Evolutionary conservation across 345 rosid genomes (phyloP), one percentile per base, ranked within the genome.

Genomic region (Iberis pinnata): DNA sequence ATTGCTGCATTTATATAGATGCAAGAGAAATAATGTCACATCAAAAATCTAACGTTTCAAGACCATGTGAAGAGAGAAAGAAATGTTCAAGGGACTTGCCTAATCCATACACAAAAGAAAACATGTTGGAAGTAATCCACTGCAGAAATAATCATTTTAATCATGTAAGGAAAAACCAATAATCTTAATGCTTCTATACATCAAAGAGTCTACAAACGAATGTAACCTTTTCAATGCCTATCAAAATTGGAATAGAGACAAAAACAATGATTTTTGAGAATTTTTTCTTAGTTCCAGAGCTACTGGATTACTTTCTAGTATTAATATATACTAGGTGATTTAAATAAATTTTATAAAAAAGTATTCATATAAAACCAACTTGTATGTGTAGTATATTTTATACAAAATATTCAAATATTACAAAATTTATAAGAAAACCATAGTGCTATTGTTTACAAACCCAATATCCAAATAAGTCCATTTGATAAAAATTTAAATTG

Each of bases 231-330:
- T 83, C 83, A 50, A 80, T 75, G 65, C 67, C 43, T 67, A 74
- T 61, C 56, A 78, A 73, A 40, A 80, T 35, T 37, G 90, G 90
- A 67, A 80, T 59, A 20, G 78, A 49, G 52, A 63, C 61, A 67
- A 65, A 56, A 43, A 82, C 80, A 49, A 80, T 18, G 62, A 68
- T 64, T 68, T 86, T 74, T 8, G 75, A 80, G 62, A 78, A 29
- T 3, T 71, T 78, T 72, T 80, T 83, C 86, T 76, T 73, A 62
- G 73, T 74, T 38, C 76, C 75, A 56, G n/a, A n/a, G 86, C 82
- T 31, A 65, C 53, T 48, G 79, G 68, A 43, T 80, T 80, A 46
- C 86, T 82, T 68, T 78, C 82, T 56, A 80, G 41, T n/a, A n/a
- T n/a, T n/a, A n/a, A n/a, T n/a, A n/a, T n/a, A n/a, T n/a, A n/a